Evolutionary conservation across 2,329 filamentous ascomycete species (phyloP), one percentile per base, ranked within the genome.

Genomic region (Trichoderma aggressivum): DNA sequence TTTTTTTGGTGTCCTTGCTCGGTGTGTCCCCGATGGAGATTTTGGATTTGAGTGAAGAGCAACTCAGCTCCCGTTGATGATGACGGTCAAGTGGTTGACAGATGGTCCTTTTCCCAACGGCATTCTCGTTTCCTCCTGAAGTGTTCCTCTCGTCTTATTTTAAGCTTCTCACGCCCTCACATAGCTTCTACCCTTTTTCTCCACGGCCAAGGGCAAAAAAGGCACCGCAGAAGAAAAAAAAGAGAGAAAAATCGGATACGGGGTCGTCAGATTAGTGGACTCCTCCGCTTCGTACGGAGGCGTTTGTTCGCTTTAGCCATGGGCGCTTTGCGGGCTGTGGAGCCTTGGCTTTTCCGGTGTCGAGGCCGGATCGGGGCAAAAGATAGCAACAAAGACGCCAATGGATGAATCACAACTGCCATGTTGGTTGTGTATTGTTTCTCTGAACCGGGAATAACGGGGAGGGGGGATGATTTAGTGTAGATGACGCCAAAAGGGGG

Each of bases 281-380:
- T 55, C 28, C 26, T 26, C 55, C 26, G 21, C 30, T 28, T 55
- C n/a, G 62, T 30, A 36, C 43, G 50, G 62, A 64, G 62, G 62
- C 63, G 47, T 36, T 26, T n/a, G 39, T 50, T 53, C 47, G 21
- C 24, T 12, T 60, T 24, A 28, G 65, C 24, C 21, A 43, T 50
- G 55, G 36, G 50, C 50, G 39, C 30, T 6, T 34, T 66, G 36
- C 55, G 64, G 55, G 30, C 24, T 26, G 56, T 69, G 55, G 65
- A 69, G 65, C 30, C 56, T 69, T 69, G 65, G 56, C 56, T 61
- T 24, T 56, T 43, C 36, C n/a, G 47, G 47, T 24, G 24, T 34
- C 10, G 14, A 66, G 30, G 30, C 65, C 65, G 32, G 10, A 61
- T 69, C 65, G 65, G 65, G 65, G 65, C 65, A 69, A 69, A 69